Evolutionary conservation across 306 rosid species (phyloP).

Genomic region (Trifolium fragiferum): DNA sequence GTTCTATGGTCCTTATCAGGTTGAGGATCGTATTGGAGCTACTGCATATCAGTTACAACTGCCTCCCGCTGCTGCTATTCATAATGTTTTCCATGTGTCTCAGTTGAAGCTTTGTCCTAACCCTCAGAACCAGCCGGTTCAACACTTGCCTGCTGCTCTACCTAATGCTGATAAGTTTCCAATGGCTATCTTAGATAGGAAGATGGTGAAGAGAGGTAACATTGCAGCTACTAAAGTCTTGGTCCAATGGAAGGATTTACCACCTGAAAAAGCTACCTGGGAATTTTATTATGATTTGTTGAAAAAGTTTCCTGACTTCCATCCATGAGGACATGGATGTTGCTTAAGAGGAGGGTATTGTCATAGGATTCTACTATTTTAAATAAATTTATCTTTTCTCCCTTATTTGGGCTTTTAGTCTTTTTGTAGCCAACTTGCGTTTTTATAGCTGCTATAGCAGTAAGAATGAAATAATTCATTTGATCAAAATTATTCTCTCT

Average conservation of each 20-base stretch:
- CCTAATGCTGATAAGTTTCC: accelerated
- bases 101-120: not conserved
- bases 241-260: not conserved
- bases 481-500: no score
- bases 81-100: not conserved
- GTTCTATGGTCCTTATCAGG: not conserved
- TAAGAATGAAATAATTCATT: no score
- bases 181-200: not conserved
- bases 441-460: no score
- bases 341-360: not conserved
- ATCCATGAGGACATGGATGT: not conserved
- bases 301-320: not conserved
- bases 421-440: no score
- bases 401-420: no score
- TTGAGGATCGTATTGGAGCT: not conserved
- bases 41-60: not conserved
- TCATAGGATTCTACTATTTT: no score
- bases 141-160: not conserved
- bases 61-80: not conserved
- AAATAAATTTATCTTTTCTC: no score
- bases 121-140: no score
- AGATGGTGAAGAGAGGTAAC: not conserved
- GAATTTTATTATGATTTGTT: not conserved
- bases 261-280: not conserved
- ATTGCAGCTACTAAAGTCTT: not conserved